Evolutionary conservation across 768 basidiomycete species (phyloP), one percentile per base, ranked within the genome.

Genomic region (Lactarius tabidus): DNA sequence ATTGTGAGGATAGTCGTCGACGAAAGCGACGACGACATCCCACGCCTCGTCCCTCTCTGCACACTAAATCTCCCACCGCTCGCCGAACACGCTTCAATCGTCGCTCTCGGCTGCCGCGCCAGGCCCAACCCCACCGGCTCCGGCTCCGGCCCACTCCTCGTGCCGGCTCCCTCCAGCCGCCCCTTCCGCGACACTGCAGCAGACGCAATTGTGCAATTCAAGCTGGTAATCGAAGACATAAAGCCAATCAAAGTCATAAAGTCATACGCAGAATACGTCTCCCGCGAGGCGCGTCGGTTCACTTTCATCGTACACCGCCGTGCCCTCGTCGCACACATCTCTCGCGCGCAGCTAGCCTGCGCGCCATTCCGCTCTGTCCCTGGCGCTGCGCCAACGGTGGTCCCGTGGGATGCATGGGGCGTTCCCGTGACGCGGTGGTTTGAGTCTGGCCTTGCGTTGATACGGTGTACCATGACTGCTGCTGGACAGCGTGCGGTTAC

Each of bases 381-480:
- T 10, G 53, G 59, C 52, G 26, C 59, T 20, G 41, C 35, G 2
- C 28, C 31, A 10, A 20, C 28, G 31, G 29, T 57, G 6, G 35
- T 71, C 18, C 55, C 66, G 0, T 75, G 74, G 74, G 51, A 38
- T 6, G 51, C 58, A 0, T 75, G 74, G 74, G 74, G 74, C 17
- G 64, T 69, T 31, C 29, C 61, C 0, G 55, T 51, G 5, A 70
- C 70, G 29, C 72, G 74, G 29, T 73, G 72, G 70, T 74, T 74
- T 56, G 64, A 69, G 20, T 64, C 63, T 54, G 71, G 72, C 38
- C 64, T 58, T 15, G 57, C 66, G 2, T 65, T 68, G 15, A 69
- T 68, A 52, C 71, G 70, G 8, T 75, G 74, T 74, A 74, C 74
- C 61, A 74, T 74, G 54, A 73, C 73, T 33, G 73, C 72, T 3